Base-by-base conservation (phyloP, 2,329 filamentous ascomycete species). In the Aspergillus cejpii region DNA sequence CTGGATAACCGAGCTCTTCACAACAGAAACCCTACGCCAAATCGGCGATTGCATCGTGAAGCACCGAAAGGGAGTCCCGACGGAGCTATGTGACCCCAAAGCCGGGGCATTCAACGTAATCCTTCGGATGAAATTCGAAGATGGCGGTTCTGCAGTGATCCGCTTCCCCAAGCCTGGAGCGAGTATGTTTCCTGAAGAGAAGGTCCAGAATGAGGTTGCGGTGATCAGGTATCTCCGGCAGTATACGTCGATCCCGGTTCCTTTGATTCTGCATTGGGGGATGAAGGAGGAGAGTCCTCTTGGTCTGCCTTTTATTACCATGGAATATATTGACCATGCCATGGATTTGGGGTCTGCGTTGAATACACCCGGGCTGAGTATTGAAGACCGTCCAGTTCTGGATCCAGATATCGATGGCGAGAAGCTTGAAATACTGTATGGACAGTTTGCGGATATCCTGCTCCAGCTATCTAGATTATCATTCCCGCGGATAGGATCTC, bases 401-500 rank as follows among this genome's bases (percentile, higher is more conserved):
- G 28, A 56, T 41, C 50, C 45, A 2, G 14, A 28, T 3, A 43
- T 57, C 23, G n/a, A 48, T 1, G 2, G 23, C 1, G 21, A 17
- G 0, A 52, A 34, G 37, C 41, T 54, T 3, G 37, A 53, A 23
- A 17, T 41, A 29, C 41, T 57, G 0, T 74, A 73, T 49, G 41
- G 56, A 2, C 61, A 74, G 47, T 60, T 74, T 45, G 71, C 71
- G 10, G 54, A 53, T 4, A 68, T 68, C 34, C 11, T 74, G 15
- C 55, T 75, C 3, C 61, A 71, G 42, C 56, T 75, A 1, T 64
- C 57, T 1, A 51, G 23, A 5, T 48, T 56, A 1, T 60, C 54
- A 0, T 69, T 74, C 17, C 28, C 60, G 14, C 53, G 54, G 15
- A 72, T 75, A n/a, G 71, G 70, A 6, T 66, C 61, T 14, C 53